These are phyloP conservation scores for Chalciporus piperatus DNA, from an alignment of 768 basidiomycete genomes.

Conservation along the genomic window DNA sequence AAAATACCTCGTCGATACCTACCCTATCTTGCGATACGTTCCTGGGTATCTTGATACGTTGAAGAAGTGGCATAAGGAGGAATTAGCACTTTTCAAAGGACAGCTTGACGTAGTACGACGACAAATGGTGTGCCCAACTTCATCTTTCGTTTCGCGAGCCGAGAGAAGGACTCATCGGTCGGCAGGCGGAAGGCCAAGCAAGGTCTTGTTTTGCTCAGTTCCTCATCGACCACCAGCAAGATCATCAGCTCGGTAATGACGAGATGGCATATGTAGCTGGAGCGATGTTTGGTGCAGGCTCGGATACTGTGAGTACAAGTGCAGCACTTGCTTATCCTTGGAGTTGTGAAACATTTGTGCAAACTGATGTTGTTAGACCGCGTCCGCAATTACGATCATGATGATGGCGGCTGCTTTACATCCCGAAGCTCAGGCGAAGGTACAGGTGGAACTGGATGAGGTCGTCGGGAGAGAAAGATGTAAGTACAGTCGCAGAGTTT, in stretches of 20 bases:
- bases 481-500: constrained; percentile 1
- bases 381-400: constrained; percentile 50
- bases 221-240: constrained; percentile 35
- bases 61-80: constrained; percentile 47
- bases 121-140: constrained; percentile 22
- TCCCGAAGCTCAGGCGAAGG: constrained; percentile 45
- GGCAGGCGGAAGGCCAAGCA: constrained; percentile 25
- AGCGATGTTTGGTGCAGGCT: constrained; percentile 42
- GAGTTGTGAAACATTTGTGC: background rate
- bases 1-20: constrained; percentile 27
- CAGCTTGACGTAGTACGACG: constrained; percentile 30
- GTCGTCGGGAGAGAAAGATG: constrained; percentile 42
- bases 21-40: constrained; percentile 22
- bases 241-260: constrained; percentile 31
- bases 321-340: background rate
- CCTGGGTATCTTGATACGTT: constrained; percentile 46
- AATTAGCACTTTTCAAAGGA: constrained; percentile 31
- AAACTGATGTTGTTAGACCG: constrained; percentile 22
- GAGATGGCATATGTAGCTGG: constrained; percentile 41
- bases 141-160: no score
- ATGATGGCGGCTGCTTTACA: constrained; percentile 54
- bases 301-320: constrained; percentile 34
- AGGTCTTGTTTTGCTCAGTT: constrained; percentile 35
- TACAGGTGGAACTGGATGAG: constrained; percentile 52
- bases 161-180: background rate